Evolutionary conservation across 139 green algal species (phyloP), one percentile per base, ranked within the genome.

Genomic region (Tetraselmis chui): DNA sequence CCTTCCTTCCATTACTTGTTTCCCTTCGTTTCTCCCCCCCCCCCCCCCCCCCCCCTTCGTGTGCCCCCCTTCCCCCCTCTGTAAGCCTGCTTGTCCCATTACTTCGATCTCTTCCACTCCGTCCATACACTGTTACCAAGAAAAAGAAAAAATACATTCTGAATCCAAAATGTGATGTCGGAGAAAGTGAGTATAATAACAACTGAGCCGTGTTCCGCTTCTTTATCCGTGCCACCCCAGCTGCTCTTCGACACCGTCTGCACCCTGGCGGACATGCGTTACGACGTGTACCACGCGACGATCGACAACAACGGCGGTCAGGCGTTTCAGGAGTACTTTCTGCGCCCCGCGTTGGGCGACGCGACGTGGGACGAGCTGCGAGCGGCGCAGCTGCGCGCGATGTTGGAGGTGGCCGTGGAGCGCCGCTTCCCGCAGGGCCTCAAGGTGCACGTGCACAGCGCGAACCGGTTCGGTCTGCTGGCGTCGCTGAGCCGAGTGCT

Each of bases 221-320:
- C n/a, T n/a, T n/a, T n/a, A n/a, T 95, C 23, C 92, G 94, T 77
- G 91, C 93, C 86, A 93, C 90, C 26, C 85, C 91, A 67, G 28
- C 86, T 92, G 2, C 90, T 97, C 80, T 97, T 97, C 82, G 93
- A 97, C 85, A 95, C 90, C 2, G 29, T 97, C n/a, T 94, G 95
- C 87, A 98, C 95, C 0, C 90, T 98, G 31, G 93, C 94, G 0
- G 95, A 98, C 88, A 90, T 98, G 87, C 87, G 95, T 76, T 98
- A 96, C 80, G 94, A 97, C 80, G 91, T 99, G 25, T 98, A 91
- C 83, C 96, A 99, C 80, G 96, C 91, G 2, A 97, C 95, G 30
- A 95, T 99, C 45, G 94, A 98, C 85, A 88, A 74, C 23, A 82
- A 91, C 77, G 0, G 76, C 29, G 30, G 32, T 2, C 31, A 86